Conservation (phyloP, 495 filamentous ascomycete genomes). For the Daldinia bambusicola region DNA sequence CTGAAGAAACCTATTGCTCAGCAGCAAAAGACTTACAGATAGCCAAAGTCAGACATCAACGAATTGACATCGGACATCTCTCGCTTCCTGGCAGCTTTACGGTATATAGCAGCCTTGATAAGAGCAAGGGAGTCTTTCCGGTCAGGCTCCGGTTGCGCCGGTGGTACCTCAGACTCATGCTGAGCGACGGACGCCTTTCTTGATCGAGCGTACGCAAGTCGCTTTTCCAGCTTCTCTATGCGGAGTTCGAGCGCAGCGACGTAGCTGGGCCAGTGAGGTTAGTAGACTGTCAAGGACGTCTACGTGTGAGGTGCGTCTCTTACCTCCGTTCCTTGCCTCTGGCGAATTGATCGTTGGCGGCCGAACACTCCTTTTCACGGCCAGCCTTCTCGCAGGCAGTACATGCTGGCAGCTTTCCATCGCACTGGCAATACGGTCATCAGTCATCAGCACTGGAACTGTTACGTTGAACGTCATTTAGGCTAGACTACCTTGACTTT, state of each 20-base stretch:
- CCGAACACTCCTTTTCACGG: conserved; percentile 84
- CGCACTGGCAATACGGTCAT: conserved; percentile 66
- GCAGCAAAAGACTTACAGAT: conserved; percentile 63
- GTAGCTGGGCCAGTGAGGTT: conserved; percentile 66
- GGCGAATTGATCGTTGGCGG: conserved; percentile 92
- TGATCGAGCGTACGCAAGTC: conserved; percentile 68
- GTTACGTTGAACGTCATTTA: not conserved
- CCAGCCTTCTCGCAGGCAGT: conserved; percentile 90
- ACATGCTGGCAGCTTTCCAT: conserved; percentile 93
- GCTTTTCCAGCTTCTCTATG: conserved; percentile 84
- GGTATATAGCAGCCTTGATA: conserved; percentile 68
- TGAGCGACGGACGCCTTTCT: conserved; percentile 65
- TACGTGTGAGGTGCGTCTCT: conserved; percentile 24
- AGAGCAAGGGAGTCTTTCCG: conserved; percentile 68
- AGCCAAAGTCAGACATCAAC: conserved; percentile 83
- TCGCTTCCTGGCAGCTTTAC: conserved; percentile 65
- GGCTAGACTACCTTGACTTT: conserved; percentile 76
- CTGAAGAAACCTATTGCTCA: not conserved
- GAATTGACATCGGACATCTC: conserved; percentile 83
- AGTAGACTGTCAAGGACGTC: conserved; percentile 7
- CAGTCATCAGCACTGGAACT: conserved; percentile 25
- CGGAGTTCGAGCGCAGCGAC: conserved; percentile 90
- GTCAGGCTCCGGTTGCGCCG: conserved; percentile 51
- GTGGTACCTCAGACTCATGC: conserved; percentile 57
- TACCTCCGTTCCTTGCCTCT: conserved; percentile 88